Conservation (phyloP, 805 yeast genomes). For the Kuraishia molischiana region DNA sequence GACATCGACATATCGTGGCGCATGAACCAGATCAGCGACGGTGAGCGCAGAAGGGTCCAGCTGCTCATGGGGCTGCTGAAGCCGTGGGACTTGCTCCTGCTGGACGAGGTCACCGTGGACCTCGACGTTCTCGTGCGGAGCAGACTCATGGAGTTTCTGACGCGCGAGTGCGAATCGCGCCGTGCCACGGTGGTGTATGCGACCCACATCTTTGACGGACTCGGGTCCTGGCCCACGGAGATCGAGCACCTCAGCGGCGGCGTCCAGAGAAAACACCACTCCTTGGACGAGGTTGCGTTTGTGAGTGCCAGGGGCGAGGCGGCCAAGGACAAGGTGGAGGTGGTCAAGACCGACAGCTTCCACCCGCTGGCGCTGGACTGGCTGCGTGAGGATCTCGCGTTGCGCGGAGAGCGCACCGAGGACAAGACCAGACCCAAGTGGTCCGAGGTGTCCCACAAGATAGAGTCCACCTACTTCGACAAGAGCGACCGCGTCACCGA, state of each 20-base stretch:
- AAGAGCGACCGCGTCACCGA: conserved; percentile 33
- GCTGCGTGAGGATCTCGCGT: conserved; percentile 42
- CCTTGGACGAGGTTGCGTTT: conserved; percentile 20
- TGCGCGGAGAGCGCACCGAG: conserved; percentile 46
- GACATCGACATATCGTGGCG: conserved; percentile 88
- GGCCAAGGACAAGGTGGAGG: conserved; percentile 13
- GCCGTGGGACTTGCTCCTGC: conserved; percentile 81
- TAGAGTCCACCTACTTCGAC: conserved; percentile 29
- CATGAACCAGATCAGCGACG: conserved; percentile 88
- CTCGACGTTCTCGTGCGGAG: conserved; percentile 87
- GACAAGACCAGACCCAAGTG: conserved; percentile 35
- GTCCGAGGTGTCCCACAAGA: conserved; percentile 40
- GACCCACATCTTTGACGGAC: conserved; percentile 94
- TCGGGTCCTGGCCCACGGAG: conserved; percentile 84
- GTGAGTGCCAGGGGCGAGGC: conserved; percentile 7
- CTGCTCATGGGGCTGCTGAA: conserved; percentile 84
- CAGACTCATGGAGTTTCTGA: conserved; percentile 59
- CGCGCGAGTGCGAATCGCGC: conserved; percentile 61
- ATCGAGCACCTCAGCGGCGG: conserved; percentile 75
- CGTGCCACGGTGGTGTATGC: conserved; percentile 80
- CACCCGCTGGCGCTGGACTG: conserved; percentile 70
- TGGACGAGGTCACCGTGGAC: conserved; percentile 96
- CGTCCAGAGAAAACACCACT: conserved; percentile 26
- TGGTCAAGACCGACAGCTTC: conserved; percentile 39
- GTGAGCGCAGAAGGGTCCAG: conserved; percentile 92